Base-by-base conservation (phyloP, 352 stramenopile species). In the Pythium folliculosum region DNA sequence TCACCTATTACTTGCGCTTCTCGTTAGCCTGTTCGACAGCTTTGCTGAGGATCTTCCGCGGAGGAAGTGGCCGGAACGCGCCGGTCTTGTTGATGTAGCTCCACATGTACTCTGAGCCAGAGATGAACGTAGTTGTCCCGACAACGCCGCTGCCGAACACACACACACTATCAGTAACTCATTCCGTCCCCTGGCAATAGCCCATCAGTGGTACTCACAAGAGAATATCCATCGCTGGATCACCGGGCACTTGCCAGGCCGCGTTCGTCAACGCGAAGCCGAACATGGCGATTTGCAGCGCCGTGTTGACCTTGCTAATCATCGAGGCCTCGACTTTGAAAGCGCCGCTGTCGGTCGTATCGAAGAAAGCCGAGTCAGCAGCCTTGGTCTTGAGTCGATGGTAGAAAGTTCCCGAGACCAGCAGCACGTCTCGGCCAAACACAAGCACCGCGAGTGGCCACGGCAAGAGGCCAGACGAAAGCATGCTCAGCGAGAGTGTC, bases 281-380 rank as follows among this genome's bases (percentile, higher is more conserved):
- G 51, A 93, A 91, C 62, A 83, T 78, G 40, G 80, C 78, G 32
- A 94, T 71, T 72, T 94, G 86, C 44, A 93, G 78, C 35, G 83
- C 84, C 56, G 86, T 94, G 70, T 94, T 94, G 58, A 88, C 71
- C 60, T 94, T 94, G 70, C 84, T 92, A 22, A 92, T 60, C 60
- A 86, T 67, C 35, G 82, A 84, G 9, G 86, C 84, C 55, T 88
- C 75, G 47, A 94, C 81, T 60, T 92, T 65, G 72, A 94, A 94
- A 6, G 82, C 78, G 37, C 72, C 80, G 61, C 68, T 82, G 62
- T 94, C 84, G 25, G 76, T 80, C 37, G 84, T 93, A 67, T 92
- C 82, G 71, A 94, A 94, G 72, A 94, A 92, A 16, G 77, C 84
- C 27, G 84, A 86, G 19, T 74, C 75, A 0, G 75, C 73, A 23